Evolutionary conservation across 2,329 filamentous ascomycete genomes (phyloP).

Genomic region (Diatrype stigma): DNA sequence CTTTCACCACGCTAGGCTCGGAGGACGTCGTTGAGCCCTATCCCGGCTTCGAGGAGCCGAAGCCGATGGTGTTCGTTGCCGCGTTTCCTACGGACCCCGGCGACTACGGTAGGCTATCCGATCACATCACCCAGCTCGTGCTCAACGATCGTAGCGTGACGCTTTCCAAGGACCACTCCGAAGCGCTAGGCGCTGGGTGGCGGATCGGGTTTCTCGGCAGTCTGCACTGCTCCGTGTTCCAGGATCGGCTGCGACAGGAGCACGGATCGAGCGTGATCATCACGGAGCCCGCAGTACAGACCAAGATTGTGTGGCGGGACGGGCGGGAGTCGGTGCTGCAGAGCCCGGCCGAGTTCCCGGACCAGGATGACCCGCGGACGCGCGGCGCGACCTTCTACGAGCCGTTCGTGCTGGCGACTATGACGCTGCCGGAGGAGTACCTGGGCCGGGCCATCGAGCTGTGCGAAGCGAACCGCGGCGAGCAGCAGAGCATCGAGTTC

Average conservation of each 20-base stretch:
- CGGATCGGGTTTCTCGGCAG: slow-evolving; percentile 93
- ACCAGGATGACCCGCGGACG: slow-evolving; percentile 47
- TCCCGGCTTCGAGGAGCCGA: slow-evolving; percentile 93
- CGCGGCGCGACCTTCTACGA: slow-evolving; percentile 45
- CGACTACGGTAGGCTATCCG: slow-evolving; percentile 81
- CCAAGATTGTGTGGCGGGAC: slow-evolving; percentile 75
- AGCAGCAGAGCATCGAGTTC: slow-evolving; percentile 83
- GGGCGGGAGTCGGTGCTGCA: slow-evolving; percentile 76
- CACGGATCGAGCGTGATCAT: slow-evolving; percentile 95
- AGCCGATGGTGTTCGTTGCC: slow-evolving; percentile 98
- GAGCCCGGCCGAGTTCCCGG: slow-evolving; percentile 86
- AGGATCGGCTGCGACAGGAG: slow-evolving; percentile 90
- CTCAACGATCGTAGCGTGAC: slow-evolving; percentile 95
- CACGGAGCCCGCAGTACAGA: slow-evolving; percentile 91
- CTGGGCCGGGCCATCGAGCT: slow-evolving; percentile 92
- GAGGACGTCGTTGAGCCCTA: slow-evolving; percentile 75
- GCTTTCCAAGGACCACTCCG: slow-evolving; percentile 87
- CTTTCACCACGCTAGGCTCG: slow-evolving; percentile 76
- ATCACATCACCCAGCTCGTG: slow-evolving; percentile 89
- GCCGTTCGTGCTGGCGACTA: slow-evolving; percentile 63
- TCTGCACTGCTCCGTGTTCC: slow-evolving; percentile 97
- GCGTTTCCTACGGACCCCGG: slow-evolving; percentile 91
- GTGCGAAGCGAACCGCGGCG: slow-evolving; percentile 83
- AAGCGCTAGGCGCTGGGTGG: slow-evolving; percentile 91
- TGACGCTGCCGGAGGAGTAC: slow-evolving; percentile 92